A percentile compares a stretch with the other conserved stretches of the same genome.
Evolutionary conservation across 2,329 filamentous ascomycete genomes (phyloP).

Genomic region (Trichoderma guizhouense): DNA sequence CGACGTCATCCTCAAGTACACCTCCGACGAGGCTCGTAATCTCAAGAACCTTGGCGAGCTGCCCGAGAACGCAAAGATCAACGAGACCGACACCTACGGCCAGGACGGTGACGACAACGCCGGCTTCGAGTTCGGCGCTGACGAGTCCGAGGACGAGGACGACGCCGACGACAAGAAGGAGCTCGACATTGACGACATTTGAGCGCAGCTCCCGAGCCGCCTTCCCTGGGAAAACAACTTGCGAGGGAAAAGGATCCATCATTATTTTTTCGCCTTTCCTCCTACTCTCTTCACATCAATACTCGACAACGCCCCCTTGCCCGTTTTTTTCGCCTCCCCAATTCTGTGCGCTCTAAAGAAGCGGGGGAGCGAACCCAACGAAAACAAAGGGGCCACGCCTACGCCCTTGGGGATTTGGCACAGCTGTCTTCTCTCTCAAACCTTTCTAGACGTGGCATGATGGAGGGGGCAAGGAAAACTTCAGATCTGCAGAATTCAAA

Average conservation of each 20-base stretch:
- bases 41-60: slow-evolving; percentile 97
- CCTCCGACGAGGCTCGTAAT: slow-evolving; percentile 87
- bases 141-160: slow-evolving; percentile 61
- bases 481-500: neutral
- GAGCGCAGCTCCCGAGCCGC: slow-evolving; percentile 34
- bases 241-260: neutral
- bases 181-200: slow-evolving; percentile 95
- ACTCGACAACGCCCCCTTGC: neutral
- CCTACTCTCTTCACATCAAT: slow-evolving; percentile 12
- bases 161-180: slow-evolving; percentile 63
- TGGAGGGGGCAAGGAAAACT: neutral
- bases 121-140: slow-evolving; percentile 99
- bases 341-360: neutral
- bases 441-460: slow-evolving; percentile 24
- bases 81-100: slow-evolving; percentile 94
- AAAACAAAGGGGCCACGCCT: neutral
- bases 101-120: slow-evolving; percentile 91
- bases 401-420: slow-evolving; percentile 27
- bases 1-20: slow-evolving; percentile 96
- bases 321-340: neutral
- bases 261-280: neutral
- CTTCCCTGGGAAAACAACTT: neutral
- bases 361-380: neutral
- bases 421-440: slow-evolving; percentile 66
- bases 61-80: slow-evolving; percentile 98